Evolutionary conservation across 2,329 filamentous ascomycete genomes (phyloP), one percentile per base, ranked within the genome.

Genomic region (Lachnellula occidentalis): DNA sequence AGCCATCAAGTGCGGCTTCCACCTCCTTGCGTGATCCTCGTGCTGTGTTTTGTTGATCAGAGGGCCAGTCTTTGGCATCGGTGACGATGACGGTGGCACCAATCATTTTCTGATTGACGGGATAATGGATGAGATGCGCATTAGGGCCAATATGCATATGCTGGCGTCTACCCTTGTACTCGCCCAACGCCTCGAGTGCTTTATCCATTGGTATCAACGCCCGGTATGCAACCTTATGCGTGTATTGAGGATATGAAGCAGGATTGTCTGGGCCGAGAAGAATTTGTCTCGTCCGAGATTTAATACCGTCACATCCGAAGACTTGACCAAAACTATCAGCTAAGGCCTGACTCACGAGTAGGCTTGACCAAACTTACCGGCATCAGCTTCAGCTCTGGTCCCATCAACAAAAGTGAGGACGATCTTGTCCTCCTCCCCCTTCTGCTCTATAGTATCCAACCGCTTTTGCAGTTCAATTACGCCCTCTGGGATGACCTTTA

Each of bases 261-360:
- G 76, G 75, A 24, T 72, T 68, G 4, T 72, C 66, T 2, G 72
- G 64, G 0, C 77, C 78, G 4, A 85, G 70, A 4, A 87, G 67
- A 15, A 79, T 62, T 17, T 75, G 5, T 79, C 73, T 5, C 77
- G 72, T 7, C 71, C 70, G 1, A 76, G 82, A 65, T 79, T 80
- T 80, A 66, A 86, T 83, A 1, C 83, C 83, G 65, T 86, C 83
- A 60, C 80, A 83, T 7, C 79, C 82, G 45, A 86, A 71, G 0
- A 81, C 76, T 15, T 71, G 69, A 41, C 19, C 3, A 17, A 27
- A n/a, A 15, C 19, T n/a, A 17, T 24, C 17, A 19, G 19, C 17
- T 24, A 19, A 36, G 46, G 14, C 17, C 31, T 8, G 17, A n/a
- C 11, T 7, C 11, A 22, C 9, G 9, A 22, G 4, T 21, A 48